Base-by-base conservation (phyloP, 1,284 basidiomycete species). In the Ceratobasidium sp. region DNA sequence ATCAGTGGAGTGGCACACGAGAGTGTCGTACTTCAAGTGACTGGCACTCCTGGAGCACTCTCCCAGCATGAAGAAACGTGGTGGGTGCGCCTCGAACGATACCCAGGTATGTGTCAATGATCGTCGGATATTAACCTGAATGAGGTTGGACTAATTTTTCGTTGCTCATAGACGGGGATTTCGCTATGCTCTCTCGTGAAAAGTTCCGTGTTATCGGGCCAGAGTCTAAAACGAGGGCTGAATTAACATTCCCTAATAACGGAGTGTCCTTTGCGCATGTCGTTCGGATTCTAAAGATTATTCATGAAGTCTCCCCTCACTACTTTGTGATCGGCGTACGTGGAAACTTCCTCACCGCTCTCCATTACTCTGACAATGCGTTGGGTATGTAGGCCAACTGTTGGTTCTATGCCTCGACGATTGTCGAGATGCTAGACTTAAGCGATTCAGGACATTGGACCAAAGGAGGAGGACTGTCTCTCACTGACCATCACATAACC, bases 381-480 rank as follows among this genome's bases (percentile, higher is more conserved):
- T 22, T 47, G n/a, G n/a, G n/a, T n/a, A n/a, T n/a, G n/a, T 25
- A 57, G 55, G 32, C 60, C 34, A 64, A 64, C 15, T 64, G 60
- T 32, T 64, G 60, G 60, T 64, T 64, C 47, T 64, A 50, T 52
- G 60, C 60, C 1, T 64, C 60, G 20, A 45, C 52, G 8, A 50
- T 64, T 34, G 60, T 64, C 20, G 60, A 64, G 45, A 64, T 64
- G 60, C 32, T 64, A 34, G 45, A 49, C 29, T n/a, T 20, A 20
- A 27, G n/a, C 8, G 15, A 35, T 32, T 7, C n/a, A 15, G n/a
- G 47, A 38, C 31, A 45, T 31, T 64, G 60, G 60, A 25, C 52
- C 31, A 34, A 52, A 20, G 60, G 60, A 34, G 47, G 31, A 10
- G 12, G 20, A n/a, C 60, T 64, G 4, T 5, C 8, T 13, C 40